A percentile compares a stretch with the other conserved stretches of the same genome.
phyloP scores from a whole-genome alignment of 208 protist genomes.

The Wallacemonas sp. region DNA sequence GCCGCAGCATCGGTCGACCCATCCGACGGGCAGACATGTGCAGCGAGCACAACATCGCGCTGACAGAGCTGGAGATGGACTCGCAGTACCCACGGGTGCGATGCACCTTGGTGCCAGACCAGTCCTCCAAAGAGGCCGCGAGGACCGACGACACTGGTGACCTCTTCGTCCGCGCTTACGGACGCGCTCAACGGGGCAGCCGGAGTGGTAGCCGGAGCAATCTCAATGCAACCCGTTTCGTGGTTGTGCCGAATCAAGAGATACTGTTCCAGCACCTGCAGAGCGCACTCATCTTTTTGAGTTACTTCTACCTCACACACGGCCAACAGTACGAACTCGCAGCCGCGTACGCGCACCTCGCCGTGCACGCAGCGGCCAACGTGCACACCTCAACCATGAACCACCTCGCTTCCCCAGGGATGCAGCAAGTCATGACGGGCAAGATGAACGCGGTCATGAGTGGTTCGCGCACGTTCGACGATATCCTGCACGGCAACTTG shows the following conservation, averaged over 20 bases:
- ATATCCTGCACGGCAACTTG: no score
- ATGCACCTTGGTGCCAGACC: slow-evolving; percentile 14
- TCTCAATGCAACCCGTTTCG: neutral
- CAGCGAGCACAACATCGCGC: slow-evolving; percentile 39
- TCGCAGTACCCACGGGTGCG: slow-evolving; percentile 18
- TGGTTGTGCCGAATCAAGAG: slow-evolving; percentile 9
- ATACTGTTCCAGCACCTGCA: slow-evolving; percentile 32
- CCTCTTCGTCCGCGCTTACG: neutral
- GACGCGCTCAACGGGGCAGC: no score
- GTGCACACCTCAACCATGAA: neutral
- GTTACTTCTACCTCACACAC: slow-evolving; percentile 62
- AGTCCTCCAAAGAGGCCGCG: neutral
- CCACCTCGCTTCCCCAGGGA: neutral
- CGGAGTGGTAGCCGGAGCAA: no score
- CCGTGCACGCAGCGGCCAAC: slow-evolving; percentile 23
- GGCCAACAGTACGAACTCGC: slow-evolving; percentile 47
- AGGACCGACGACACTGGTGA: neutral
- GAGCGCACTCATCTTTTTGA: slow-evolving; percentile 43
- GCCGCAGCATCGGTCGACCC: neutral
- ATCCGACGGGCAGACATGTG: slow-evolving; percentile 26
- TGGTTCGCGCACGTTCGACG: no score
- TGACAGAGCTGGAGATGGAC: slow-evolving; percentile 24
- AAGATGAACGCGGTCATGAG: no score
- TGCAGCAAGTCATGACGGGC: no score
- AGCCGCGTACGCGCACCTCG: slow-evolving; percentile 61